These are phyloP conservation scores for Lichtheimia ornata DNA, from an alignment of 371 early-diverging fungal species.

Conservation along the genomic window DNA sequence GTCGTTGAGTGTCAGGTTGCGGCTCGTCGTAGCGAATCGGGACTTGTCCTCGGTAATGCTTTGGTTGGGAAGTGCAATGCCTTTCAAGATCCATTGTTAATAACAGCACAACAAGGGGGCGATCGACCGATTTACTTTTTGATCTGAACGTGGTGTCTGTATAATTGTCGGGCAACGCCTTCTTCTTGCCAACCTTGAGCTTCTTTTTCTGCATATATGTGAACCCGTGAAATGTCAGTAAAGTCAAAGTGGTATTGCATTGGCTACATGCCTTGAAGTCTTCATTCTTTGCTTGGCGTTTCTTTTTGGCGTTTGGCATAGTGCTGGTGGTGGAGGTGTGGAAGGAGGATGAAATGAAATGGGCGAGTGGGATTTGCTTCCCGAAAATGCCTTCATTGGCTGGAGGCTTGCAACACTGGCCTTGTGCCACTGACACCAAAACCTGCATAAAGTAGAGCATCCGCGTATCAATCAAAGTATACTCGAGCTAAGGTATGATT, in stretches of 20 bases:
- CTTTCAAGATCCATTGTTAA: conserved; percentile 32
- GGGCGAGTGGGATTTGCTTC: not conserved
- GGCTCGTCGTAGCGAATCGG: conserved; percentile 64
- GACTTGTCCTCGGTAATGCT: conserved; percentile 77
- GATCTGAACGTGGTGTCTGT: conserved; percentile 88
- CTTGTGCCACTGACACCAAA: too few species aligned
- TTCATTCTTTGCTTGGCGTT: conserved; percentile 75
- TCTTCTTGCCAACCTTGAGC: conserved; percentile 90
- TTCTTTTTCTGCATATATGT: conserved; percentile 71
- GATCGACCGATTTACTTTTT: conserved; percentile 51
- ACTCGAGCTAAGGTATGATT: too few species aligned
- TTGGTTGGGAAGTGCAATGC: conserved; percentile 77
- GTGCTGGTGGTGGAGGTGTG: not conserved
- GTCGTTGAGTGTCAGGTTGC: conserved; percentile 76
- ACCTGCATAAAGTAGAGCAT: too few species aligned
- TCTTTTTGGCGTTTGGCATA: conserved; percentile 77
- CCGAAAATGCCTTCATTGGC: too few species aligned
- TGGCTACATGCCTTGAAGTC: conserved; percentile 69
- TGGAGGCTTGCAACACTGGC: too few species aligned
- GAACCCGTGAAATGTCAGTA: not conserved
- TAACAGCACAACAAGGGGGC: not conserved
- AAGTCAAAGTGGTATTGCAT: not conserved
- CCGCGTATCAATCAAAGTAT: too few species aligned
- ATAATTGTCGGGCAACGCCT: conserved; percentile 73
- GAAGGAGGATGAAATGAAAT: not conserved